Base-by-base conservation (phyloP, 306 rosid species). In the Cicer yamashitae region DNA sequence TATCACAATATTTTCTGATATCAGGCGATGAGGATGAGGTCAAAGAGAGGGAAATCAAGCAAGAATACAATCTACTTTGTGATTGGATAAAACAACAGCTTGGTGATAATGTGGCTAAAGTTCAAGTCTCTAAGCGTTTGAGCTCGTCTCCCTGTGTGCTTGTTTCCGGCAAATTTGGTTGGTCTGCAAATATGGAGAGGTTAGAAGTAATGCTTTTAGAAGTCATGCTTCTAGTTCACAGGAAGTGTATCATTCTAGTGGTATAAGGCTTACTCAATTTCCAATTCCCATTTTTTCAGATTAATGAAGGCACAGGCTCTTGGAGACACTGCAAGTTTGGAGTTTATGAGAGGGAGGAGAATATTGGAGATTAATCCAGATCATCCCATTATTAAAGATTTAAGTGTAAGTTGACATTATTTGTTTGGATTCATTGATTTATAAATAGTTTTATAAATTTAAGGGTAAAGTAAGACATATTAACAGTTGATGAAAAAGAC, bases 121-220 rank as follows among this genome's bases (percentile, higher is more conserved):
- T 96, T 73, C 99, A 96, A 85, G 70, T 96, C 69, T 96, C 99
- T 0, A 92, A 96, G 75, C 99, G 98, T 53, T 84, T 92, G 84
- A 96, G 99, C 86, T 92, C 99, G 53, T 96, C 99, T 82, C 98
- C 99, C n/a, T 92, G 99, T 81, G 99, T 96, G 83, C 98, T 96
- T 80, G 99, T 96, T 60, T 96, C 98, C 47, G 99, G 99, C 50
- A 96, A 96, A 89, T 96, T 96, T 85, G 98, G 98, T 56, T 96
- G 99, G 99, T 96, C 99, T 18, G 99, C 99, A 44, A 96, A 92
- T 74, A 96, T 96, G 99, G 99, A 96, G 83, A 96, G 99, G 98
- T 96, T 20, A 18, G 87, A 67, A 68, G 48, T 64, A 30, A 30
- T 37, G 70, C 39, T 56, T 20, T 75, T 50, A 5, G 10, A 44